Conservation (phyloP, 78 protist genomes). For the Dictyostelium intermedium region DNA sequence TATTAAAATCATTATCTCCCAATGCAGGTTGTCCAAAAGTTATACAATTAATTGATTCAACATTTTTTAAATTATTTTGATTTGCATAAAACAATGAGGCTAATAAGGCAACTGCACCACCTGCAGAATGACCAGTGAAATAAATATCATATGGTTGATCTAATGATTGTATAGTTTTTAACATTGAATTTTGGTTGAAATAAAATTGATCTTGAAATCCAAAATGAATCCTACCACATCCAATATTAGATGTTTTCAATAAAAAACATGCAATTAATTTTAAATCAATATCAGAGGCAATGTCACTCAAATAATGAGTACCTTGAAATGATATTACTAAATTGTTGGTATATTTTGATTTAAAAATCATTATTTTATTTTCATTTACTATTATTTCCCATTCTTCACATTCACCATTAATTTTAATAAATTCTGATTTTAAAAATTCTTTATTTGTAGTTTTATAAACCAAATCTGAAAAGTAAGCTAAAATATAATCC, state of each 20-base stretch:
- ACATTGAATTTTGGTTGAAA: background rate
- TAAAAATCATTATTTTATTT: background rate
- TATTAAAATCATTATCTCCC: background rate
- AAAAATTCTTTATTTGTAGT: background rate
- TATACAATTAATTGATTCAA: background rate
- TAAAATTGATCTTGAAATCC: constrained; percentile 3
- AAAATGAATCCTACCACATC: constrained; percentile 8
- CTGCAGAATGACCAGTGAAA: constrained; percentile 11
- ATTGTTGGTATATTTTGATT: background rate
- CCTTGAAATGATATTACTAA: constrained; percentile 7
- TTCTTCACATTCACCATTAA: constrained; percentile 3
- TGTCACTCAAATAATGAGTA: background rate
- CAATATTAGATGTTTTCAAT: background rate
- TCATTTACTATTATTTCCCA: background rate
- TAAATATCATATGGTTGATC: constrained; percentile 22
- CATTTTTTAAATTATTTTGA: background rate
- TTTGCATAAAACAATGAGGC: background rate
- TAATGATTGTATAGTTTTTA: background rate
- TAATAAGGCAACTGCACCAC: background rate
- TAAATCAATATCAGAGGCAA: background rate
- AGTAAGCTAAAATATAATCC: constrained; percentile 6
- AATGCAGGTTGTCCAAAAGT: constrained; percentile 47
- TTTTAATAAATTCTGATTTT: background rate
- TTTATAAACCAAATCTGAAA: constrained; percentile 8
- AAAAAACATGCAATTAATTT: background rate